These are phyloP conservation scores for Tylopilus plumbeoviolaceoides DNA, from an alignment of 768 basidiomycete species.

Conservation along the genomic window DNA sequence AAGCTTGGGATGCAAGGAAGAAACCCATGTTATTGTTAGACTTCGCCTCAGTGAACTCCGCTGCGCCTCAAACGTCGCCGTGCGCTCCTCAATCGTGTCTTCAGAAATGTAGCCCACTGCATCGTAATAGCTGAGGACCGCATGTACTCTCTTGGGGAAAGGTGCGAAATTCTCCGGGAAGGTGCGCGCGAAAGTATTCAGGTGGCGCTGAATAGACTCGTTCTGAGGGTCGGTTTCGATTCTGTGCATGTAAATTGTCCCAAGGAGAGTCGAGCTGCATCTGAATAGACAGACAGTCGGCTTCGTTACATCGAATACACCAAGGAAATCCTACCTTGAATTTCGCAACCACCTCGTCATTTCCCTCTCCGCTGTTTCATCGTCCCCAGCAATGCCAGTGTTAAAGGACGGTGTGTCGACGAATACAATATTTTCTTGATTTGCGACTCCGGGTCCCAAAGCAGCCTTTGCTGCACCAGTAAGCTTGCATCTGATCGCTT, in stretches of 20 bases:
- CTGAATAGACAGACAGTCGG: neutral
- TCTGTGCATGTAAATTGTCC: slow-evolving; percentile 16
- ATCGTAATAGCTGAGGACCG: slow-evolving; percentile 1
- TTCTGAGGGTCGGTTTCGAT: neutral
- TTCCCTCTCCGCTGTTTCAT: neutral
- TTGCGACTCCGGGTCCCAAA: neutral
- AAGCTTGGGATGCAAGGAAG: neutral
- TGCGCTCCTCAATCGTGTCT: neutral
- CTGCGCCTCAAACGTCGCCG: neutral
- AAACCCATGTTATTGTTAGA: neutral
- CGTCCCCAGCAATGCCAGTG: neutral
- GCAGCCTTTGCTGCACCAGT: neutral
- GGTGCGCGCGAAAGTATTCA: slow-evolving; percentile 1
- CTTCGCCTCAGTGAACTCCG: neutral
- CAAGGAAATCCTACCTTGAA: neutral
- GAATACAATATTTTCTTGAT: slow-evolving; percentile 12
- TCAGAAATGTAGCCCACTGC: fast-evolving
- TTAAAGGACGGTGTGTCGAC: slow-evolving; percentile 23
- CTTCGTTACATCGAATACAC: neutral
- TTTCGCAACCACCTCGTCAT: slow-evolving; percentile 8
- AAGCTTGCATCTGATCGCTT: slow-evolving; percentile 14
- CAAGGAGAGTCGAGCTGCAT: slow-evolving; percentile 2
- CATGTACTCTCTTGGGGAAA: neutral
- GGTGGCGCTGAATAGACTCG: neutral
- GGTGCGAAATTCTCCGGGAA: slow-evolving; percentile 2